Conservation (phyloP, 768 basidiomycete genomes). For the Multifurca ochricompacta region DNA sequence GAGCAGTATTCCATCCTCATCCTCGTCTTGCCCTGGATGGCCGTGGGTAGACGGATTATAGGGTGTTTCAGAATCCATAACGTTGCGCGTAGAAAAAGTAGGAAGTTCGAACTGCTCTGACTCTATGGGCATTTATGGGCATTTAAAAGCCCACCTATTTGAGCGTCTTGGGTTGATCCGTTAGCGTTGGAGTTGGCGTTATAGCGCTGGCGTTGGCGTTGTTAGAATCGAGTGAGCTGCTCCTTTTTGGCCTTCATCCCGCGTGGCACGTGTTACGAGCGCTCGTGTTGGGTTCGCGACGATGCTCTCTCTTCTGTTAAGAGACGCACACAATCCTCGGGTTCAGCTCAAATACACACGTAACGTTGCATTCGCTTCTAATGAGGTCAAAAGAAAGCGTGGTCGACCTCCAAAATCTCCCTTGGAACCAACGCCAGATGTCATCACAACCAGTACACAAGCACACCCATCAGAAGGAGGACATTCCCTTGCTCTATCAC, state of each 20-base stretch:
- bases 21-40: not conserved
- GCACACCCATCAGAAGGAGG: not conserved
- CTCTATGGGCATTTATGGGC: not conserved
- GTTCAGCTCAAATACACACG: not conserved
- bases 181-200: too few relatives aligned
- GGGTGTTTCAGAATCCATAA: not conserved
- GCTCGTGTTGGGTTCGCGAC: too few relatives aligned
- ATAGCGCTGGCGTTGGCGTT: too few relatives aligned
- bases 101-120: constrained; percentile 9
- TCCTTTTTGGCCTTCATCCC: not conserved
- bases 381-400: not conserved
- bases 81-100: not conserved
- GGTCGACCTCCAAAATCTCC: not conserved
- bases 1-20: not conserved
- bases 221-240: too few relatives aligned
- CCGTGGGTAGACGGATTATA: not conserved
- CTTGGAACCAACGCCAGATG: not conserved
- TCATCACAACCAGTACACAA: not conserved
- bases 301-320: constrained; percentile 7
- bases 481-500: not conserved
- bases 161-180: too few relatives aligned
- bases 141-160: not conserved
- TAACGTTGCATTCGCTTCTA: not conserved
- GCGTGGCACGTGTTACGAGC: not conserved
- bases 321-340: not conserved